Conservation (phyloP, 208 protist genomes). For the Crithidia acanthocephali region DNA sequence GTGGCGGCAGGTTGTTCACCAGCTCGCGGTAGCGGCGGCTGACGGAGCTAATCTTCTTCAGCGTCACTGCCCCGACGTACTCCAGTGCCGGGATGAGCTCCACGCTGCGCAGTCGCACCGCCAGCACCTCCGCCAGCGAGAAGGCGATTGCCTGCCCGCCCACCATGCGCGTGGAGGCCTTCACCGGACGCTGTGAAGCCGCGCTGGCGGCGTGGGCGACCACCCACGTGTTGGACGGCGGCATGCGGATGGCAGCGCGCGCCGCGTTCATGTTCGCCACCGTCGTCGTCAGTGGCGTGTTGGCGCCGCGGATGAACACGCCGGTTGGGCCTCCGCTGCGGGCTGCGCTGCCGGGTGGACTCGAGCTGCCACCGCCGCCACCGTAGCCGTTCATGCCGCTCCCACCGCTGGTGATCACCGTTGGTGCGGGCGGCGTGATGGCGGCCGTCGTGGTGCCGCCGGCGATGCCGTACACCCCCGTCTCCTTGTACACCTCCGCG, state of each 20-base stretch:
- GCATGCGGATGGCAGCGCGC: conserved; percentile 18
- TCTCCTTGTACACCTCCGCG: conserved; percentile 39
- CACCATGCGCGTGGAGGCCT: conserved; percentile 28
- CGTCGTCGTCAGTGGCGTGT: conserved; percentile 29
- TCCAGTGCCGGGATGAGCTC: conserved; percentile 75
- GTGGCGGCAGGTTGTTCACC: conserved; percentile 71
- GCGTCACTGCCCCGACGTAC: conserved; percentile 58
- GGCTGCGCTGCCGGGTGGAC: not conserved
- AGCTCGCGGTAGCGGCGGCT: conserved; percentile 64
- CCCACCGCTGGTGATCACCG: conserved; percentile 4
- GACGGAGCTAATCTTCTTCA: conserved; percentile 76
- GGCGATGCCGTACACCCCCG: conserved; percentile 38
- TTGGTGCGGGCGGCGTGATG: conserved; percentile 7
- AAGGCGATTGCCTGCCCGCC: conserved; percentile 43
- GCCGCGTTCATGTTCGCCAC: conserved; percentile 25
- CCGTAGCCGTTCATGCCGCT: conserved; percentile 2
- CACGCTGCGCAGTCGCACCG: conserved; percentile 58
- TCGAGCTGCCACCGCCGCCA: not conserved
- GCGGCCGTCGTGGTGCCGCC: conserved; percentile 28
- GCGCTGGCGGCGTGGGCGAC: conserved; percentile 31
- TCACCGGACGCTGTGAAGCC: conserved; percentile 29
- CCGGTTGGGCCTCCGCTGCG: no score
- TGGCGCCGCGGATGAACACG: conserved; percentile 23
- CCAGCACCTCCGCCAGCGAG: conserved; percentile 51
- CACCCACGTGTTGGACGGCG: conserved; percentile 36